These are phyloP conservation scores for Phanerochaete carnosa DNA, from an alignment of 768 basidiomycete species.

Conservation along the genomic window DNA sequence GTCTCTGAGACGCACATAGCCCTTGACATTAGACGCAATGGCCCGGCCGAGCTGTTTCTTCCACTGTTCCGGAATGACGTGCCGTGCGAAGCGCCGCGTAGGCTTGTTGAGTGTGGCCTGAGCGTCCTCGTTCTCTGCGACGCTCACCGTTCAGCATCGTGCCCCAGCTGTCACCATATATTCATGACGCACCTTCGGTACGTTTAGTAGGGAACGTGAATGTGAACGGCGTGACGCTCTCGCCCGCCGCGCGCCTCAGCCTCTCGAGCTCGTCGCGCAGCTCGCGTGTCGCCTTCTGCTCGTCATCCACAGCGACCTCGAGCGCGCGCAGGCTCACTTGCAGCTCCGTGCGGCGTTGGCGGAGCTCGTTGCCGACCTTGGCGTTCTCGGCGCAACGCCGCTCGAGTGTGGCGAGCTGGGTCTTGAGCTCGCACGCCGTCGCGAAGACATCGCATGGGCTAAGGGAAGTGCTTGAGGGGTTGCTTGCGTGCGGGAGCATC, in stretches of 20 bases:
- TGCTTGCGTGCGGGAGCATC: not conserved
- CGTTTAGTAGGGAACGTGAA: not conserved
- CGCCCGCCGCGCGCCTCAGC: not conserved
- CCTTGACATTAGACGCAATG: not conserved
- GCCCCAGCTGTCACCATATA: not conserved
- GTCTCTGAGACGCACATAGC: not conserved
- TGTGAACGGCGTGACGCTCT: not conserved
- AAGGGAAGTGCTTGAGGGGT: not conserved
- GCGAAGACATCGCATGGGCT: not conserved
- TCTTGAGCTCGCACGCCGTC: not conserved
- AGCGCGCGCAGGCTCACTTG: conserved; percentile 10
- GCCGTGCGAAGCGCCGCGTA: not conserved
- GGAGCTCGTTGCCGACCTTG: conserved; percentile 4
- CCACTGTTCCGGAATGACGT: not conserved
- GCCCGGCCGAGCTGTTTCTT: not conserved
- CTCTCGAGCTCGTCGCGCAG: not conserved
- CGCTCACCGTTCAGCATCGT: not conserved
- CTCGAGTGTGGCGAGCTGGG: conserved; percentile 2
- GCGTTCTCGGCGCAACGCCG: conserved; percentile 8
- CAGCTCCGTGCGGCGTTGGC: not conserved
- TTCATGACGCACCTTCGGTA: not conserved
- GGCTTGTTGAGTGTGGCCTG: not conserved
- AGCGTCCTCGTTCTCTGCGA: not conserved
- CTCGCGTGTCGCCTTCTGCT: conserved; percentile 10
- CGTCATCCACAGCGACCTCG: conserved; percentile 15